Evolutionary conservation across 176 grass and related monocot species (phyloP), one percentile per base, ranked within the genome.

Genomic region (Saccharum spontaneum): DNA sequence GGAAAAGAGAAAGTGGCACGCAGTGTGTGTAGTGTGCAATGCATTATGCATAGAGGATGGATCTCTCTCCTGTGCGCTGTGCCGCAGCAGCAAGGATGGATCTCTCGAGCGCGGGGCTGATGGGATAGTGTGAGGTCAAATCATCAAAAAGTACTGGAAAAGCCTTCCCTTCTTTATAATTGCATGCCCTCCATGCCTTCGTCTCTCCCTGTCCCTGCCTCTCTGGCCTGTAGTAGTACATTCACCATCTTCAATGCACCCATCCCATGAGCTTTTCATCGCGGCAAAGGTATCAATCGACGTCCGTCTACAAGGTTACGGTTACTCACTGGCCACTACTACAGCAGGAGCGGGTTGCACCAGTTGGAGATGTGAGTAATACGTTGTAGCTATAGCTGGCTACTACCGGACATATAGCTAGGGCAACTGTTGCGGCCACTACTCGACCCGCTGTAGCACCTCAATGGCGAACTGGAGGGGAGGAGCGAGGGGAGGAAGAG

Each of bases 51-150:
- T n/a, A n/a, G n/a, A n/a, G n/a, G n/a, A 38, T 38, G 74, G 92
- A 91, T 91, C 86, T 86, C 87, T 89, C 67, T 85, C 76, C 37
- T 44, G 41, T 71, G 79, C n/a, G 44, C 63, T 57, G 50, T 54
- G 50, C 44, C 3, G 37, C 37, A 7, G 50, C n/a, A n/a, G n/a
- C n/a, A n/a, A n/a, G n/a, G n/a, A n/a, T n/a, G n/a, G n/a, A n/a
- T n/a, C n/a, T n/a, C n/a, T n/a, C 52, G 84, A 87, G 91, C 80
- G 84, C 28, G 64, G 64, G 23, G 54, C n/a, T 84, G 89, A 91
- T 91, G 89, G 85, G 89, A 91, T 86, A 83, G 84, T 91, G 92
- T 89, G 92, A 91, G 92, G 92, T 94, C 92, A 94, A 94, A 91
- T 94, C 92, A 91, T 15, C 67, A 87, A 91, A 91, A 94, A 84